A percentile compares a stretch with the other conserved stretches of the same genome.
Conservation (phyloP, 495 filamentous ascomycete genomes). For the Penicillium simplicissimum region DNA sequence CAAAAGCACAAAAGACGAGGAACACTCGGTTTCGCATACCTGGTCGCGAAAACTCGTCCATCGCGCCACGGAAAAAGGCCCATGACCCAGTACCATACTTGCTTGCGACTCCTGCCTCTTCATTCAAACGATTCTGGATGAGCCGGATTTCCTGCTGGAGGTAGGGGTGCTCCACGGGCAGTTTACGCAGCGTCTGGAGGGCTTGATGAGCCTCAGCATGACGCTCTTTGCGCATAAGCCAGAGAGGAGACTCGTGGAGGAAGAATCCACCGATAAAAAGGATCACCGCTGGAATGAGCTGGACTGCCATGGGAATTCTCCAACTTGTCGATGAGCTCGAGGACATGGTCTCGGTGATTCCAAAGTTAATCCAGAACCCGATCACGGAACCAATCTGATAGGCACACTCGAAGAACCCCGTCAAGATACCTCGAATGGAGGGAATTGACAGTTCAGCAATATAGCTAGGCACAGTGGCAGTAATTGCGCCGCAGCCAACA, state of each 20-base stretch:
- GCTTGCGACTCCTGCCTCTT: slow-evolving; percentile 8
- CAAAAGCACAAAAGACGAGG: slow-evolving; percentile 48
- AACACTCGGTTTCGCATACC: slow-evolving; percentile 39
- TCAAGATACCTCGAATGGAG: slow-evolving; percentile 68
- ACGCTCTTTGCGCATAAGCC: slow-evolving; percentile 54
- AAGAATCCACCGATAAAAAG: slow-evolving; percentile 41
- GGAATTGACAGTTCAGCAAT: slow-evolving; percentile 70
- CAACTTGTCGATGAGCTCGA: slow-evolving; percentile 28
- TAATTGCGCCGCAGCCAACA: slow-evolving; percentile 66
- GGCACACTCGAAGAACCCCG: slow-evolving; percentile 63
- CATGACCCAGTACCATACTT: slow-evolving; percentile 1
- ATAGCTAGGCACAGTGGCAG: slow-evolving; percentile 67
- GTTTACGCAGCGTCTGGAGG: slow-evolving; percentile 55
- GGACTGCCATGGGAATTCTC: slow-evolving; percentile 46
- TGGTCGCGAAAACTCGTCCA: slow-evolving; percentile 31
- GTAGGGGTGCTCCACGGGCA: slow-evolving; percentile 53
- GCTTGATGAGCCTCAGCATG: slow-evolving; percentile 50
- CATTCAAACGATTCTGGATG: slow-evolving; percentile 30
- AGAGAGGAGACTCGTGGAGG: slow-evolving; percentile 47
- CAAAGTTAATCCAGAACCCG: slow-evolving; percentile 60
- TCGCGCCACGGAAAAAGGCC: slow-evolving; percentile 13
- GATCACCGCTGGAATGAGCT: slow-evolving; percentile 45
- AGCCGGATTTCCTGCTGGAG: slow-evolving; percentile 47
- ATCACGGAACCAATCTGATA: slow-evolving; percentile 64
- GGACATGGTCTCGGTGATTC: slow-evolving; percentile 16